phyloP scores from a whole-genome alignment of 2,329 filamentous ascomycete genomes.

The Lecanicillium sp. region DNA sequence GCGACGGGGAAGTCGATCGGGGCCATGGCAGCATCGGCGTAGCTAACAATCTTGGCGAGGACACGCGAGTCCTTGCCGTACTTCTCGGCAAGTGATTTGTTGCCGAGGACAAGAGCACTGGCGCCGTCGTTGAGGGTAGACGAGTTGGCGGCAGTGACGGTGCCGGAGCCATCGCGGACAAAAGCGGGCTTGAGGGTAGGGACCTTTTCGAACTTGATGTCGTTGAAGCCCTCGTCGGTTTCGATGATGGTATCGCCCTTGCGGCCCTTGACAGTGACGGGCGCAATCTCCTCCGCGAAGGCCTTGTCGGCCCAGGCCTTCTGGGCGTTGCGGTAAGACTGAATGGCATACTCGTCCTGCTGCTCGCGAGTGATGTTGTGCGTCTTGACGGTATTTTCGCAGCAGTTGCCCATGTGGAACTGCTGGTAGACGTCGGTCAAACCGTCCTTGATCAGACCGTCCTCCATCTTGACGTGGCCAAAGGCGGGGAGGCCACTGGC shows the following conservation, averaged over 20 bases:
- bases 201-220: conserved; percentile 82
- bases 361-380: conserved; percentile 72
- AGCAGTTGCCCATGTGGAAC: conserved; percentile 97
- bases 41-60: conserved; percentile 77
- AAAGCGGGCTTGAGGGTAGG: conserved; percentile 87
- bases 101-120: conserved; percentile 80
- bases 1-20: conserved; percentile 92
- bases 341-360: conserved; percentile 87
- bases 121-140: conserved; percentile 94
- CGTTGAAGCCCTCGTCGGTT: conserved; percentile 83
- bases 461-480: conserved; percentile 80
- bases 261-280: conserved; percentile 75
- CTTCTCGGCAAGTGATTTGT: conserved; percentile 70
- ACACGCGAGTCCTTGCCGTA: conserved; percentile 74
- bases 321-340: conserved; percentile 84
- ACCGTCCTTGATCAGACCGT: conserved; percentile 90
- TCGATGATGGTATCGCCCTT: conserved; percentile 77
- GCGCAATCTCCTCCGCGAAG: conserved; percentile 85
- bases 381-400: conserved; percentile 90
- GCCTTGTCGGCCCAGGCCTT: conserved; percentile 76
- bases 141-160: conserved; percentile 90
- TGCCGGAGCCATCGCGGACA: conserved; percentile 75
- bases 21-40: conserved; percentile 85
- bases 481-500: conserved; percentile 79
- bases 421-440: conserved; percentile 95